Base-by-base conservation (phyloP, 768 basidiomycete species). In the Suillus subalutaceus region DNA sequence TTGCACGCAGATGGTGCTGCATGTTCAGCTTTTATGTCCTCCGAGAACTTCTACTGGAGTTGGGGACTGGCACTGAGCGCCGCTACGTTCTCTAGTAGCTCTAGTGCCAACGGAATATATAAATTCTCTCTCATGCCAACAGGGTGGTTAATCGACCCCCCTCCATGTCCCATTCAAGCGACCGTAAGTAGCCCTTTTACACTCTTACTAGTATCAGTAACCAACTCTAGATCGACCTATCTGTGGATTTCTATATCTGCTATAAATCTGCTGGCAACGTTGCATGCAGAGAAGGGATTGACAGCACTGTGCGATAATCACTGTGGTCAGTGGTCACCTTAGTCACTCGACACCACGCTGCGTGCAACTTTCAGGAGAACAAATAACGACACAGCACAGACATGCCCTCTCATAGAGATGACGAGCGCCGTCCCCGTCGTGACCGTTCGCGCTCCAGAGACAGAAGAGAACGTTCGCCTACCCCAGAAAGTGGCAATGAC, bases 401-500 rank as follows among this genome's bases (percentile, higher is more conserved):
- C 4, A 68, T 71, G 72, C 72, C 72, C 20, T 69, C 67, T 46
- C 67, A 63, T 61, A 68, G 63, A 53, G 65, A 59, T 52, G 46
- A 41, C 1, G 63, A 64, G 15, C 26, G 43, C 35, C 38, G 57
- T 64, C 6, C 46, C 2, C 37, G 8, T 40, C 57, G 2, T 15
- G 43, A 41, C 30, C 75, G 78, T 13, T 84, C 87, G 4, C 79
- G 16, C 7, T 56, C 55, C 20, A 56, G 20, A 56, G 20, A 35
- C 12, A 37, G 32, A n/a, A 56, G 59, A 23, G 63, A 67, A 41
- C 75, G 79, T 18, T 84, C 87, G 6, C 79, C 78, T 44, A 85
- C 85, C 5, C 84, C 82, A 18, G 83, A 84, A 58, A 78, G 80
- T 62, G 75, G 74, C 35, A 63, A 72, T 1, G 72, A 80, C 13